These are phyloP conservation scores for Eucalyptus albens DNA, from an alignment of 345 rosid genomes.

Conservation along the genomic window DNA sequence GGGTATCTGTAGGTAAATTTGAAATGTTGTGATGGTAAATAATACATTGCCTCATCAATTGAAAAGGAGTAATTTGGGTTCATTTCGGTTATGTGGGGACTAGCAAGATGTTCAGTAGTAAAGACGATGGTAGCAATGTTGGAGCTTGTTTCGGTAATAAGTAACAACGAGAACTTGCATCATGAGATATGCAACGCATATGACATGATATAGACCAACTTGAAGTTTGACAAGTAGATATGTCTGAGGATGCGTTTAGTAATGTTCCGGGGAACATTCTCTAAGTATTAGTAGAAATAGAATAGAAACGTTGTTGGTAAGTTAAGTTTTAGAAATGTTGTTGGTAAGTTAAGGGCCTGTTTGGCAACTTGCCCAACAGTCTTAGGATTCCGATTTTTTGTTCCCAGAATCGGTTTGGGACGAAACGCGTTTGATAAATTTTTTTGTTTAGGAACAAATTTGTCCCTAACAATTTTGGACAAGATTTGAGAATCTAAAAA, in stretches of 20 bases:
- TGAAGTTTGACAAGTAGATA: not conserved
- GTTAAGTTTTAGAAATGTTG: no score
- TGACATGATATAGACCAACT: not conserved
- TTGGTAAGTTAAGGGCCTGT: no score
- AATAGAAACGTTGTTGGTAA: accelerated
- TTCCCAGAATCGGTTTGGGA: no score
- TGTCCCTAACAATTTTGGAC: no score
- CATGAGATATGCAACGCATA: not conserved
- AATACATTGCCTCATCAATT: not conserved
- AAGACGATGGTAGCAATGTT: not conserved
- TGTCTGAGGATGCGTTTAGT: accelerated
- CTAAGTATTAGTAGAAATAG: no score
- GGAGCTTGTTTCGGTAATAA: not conserved
- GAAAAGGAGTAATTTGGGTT: not conserved
- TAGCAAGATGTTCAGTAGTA: not conserved
- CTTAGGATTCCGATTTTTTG: no score
- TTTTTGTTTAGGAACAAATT: no score
- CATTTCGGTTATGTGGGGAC: not conserved
- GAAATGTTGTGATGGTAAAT: not conserved
- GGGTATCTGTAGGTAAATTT: not conserved
- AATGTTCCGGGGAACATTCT: accelerated
- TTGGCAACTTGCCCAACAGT: no score
- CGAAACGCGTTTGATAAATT: no score
- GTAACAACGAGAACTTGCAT: not conserved
- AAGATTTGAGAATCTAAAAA: no score